A percentile compares a stretch with the other conserved stretches of the same genome.
Conservation (phyloP, 352 stramenopile genomes). For the Phytophthora pseudosyringae region DNA sequence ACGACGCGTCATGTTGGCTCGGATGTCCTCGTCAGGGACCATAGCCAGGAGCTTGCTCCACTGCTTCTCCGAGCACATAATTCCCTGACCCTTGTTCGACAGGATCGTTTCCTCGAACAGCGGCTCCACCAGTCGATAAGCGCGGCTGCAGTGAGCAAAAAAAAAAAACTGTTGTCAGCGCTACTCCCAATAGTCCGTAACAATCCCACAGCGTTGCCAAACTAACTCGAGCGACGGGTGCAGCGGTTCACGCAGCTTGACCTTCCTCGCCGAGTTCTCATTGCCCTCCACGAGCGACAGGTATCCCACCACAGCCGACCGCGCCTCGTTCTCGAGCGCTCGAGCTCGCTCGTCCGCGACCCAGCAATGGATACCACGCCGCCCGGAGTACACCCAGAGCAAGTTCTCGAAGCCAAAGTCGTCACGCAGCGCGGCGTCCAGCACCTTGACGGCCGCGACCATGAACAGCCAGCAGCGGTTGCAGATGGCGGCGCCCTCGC, state of each 20-base stretch:
- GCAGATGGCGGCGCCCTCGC: slow-evolving; percentile 91
- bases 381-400: slow-evolving; percentile 99
- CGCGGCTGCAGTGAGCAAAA: slow-evolving; percentile 60
- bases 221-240: slow-evolving; percentile 93
- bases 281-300: slow-evolving; percentile 94
- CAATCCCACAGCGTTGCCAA: neutral
- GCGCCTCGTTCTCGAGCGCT: slow-evolving; percentile 95
- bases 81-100: slow-evolving; percentile 90
- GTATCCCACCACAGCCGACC: slow-evolving; percentile 96
- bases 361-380: slow-evolving; percentile 99
- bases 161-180: slow-evolving; percentile 5
- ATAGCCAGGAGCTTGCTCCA: slow-evolving; percentile 94
- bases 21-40: slow-evolving; percentile 91
- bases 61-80: slow-evolving; percentile 89
- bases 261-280: slow-evolving; percentile 89
- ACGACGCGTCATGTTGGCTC: slow-evolving; percentile 57
- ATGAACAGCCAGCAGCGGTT: slow-evolving; percentile 98
- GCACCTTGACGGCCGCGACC: slow-evolving; percentile 96
- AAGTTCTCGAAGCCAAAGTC: slow-evolving; percentile 99
- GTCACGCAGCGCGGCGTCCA: slow-evolving; percentile 91
- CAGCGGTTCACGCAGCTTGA: slow-evolving; percentile 91
- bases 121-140: slow-evolving; percentile 94
- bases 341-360: slow-evolving; percentile 96
- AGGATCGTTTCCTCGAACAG: slow-evolving; percentile 94
- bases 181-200: neutral